phyloP scores from a whole-genome alignment of 1,139 yeast species.

The Pneumocystis canis region DNA sequence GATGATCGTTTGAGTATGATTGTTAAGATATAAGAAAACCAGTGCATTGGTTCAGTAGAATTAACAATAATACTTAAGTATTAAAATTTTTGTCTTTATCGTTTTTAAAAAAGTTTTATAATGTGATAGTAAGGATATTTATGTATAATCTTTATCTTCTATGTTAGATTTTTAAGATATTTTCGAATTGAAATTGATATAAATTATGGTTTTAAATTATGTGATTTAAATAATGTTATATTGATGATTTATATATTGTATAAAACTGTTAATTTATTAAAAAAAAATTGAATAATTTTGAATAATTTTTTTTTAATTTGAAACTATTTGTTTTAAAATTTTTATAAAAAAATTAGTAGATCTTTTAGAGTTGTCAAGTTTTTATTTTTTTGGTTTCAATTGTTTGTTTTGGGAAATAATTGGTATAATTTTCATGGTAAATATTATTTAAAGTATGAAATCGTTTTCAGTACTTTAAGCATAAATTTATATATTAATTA shows the following conservation, averaged over 20 bases:
- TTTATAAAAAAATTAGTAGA: background rate
- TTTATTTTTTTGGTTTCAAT: no score
- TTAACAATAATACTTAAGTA: constrained; percentile 68
- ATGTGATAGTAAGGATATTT: constrained; percentile 87
- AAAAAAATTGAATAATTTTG: background rate
- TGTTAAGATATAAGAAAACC: no score
- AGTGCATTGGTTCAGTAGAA: constrained; percentile 91
- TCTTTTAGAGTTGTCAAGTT: no score
- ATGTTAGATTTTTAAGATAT: constrained; percentile 65
- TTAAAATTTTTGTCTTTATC: background rate
- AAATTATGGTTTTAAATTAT: background rate
- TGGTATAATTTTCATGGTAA: no score
- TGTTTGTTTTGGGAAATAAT: no score
- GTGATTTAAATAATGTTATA: background rate
- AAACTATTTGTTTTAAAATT: background rate
- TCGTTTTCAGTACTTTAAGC: no score
- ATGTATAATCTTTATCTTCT: constrained; percentile 91
- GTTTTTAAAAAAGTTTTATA: constrained; percentile 30
- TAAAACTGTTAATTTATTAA: background rate
- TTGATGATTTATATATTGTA: background rate
- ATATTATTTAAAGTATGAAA: no score
- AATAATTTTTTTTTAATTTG: background rate
- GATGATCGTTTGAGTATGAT: no score
- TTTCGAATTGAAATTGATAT: background rate
- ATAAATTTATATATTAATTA: no score